Percentiles rank a stretch among this genome's conserved stretches.
These are phyloP conservation scores for Cryptococcus sp. DNA, from an alignment of 1,284 basidiomycete species.

Conservation along the genomic window DNA sequence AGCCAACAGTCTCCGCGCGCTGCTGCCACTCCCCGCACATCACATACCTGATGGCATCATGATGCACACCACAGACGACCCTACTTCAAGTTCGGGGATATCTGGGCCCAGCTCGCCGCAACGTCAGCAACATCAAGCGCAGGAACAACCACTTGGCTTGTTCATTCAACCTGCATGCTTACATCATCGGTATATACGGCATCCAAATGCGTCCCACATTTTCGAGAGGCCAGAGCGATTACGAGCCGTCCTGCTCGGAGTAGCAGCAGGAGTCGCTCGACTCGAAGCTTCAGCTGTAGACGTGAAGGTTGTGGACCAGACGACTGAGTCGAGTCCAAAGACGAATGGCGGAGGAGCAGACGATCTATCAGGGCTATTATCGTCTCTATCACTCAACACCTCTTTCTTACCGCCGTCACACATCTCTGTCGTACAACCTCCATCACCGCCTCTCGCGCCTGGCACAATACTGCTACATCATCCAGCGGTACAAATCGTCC, in stretches of 20 bases:
- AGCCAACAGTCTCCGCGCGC: too few species aligned
- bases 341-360: slow-evolving; percentile 3
- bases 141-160: slow-evolving; percentile 37
- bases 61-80: too few species aligned
- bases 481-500: slow-evolving; percentile 46
- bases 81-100: too few species aligned
- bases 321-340: background rate
- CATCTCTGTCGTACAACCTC: slow-evolving; percentile 32
- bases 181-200: slow-evolving; percentile 74
- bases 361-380: slow-evolving; percentile 38
- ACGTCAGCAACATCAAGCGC: too few species aligned
- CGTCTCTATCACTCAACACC: slow-evolving; percentile 31
- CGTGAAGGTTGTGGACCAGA: background rate
- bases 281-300: slow-evolving; percentile 59
- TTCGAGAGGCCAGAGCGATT: slow-evolving; percentile 89
- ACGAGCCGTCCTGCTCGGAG: slow-evolving; percentile 73
- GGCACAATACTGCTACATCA: slow-evolving; percentile 45
- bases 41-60: too few species aligned
- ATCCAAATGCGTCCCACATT: slow-evolving; percentile 68
- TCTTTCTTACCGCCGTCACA: slow-evolving; percentile 18
- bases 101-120: too few species aligned
- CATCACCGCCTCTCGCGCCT: slow-evolving; percentile 23
- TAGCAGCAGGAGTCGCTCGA: slow-evolving; percentile 72
- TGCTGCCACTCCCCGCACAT: too few species aligned
- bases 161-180: slow-evolving; percentile 53